Conservation (phyloP, 1,284 basidiomycete species). For the Salmacisia buchloeana region DNA sequence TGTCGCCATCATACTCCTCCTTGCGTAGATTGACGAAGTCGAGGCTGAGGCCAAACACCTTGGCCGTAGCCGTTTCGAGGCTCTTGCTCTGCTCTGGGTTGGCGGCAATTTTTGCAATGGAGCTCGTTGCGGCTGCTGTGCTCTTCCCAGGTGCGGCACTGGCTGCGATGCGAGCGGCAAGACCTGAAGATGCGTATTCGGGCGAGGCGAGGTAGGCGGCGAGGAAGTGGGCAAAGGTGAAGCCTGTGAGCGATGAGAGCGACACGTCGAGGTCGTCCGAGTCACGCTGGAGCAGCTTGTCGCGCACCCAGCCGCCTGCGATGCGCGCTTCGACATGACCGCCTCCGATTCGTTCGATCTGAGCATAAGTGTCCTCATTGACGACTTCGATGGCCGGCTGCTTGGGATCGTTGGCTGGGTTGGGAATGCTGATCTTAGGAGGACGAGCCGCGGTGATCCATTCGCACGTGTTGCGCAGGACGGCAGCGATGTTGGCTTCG, state of each 20-base stretch:
- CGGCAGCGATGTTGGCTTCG: neutral
- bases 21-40: constrained; percentile 95
- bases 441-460: neutral
- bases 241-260: constrained; percentile 76
- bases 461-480: constrained; percentile 1
- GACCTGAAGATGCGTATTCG: constrained; percentile 56
- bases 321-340: constrained; percentile 31
- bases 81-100: constrained; percentile 98
- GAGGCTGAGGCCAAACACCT: constrained; percentile 73
- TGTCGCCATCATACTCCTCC: constrained; percentile 74
- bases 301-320: constrained; percentile 93
- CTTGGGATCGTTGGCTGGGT: neutral
- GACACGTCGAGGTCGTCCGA: constrained; percentile 95
- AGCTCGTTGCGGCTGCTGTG: constrained; percentile 13
- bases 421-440: neutral
- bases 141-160: neutral
- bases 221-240: constrained; percentile 78
- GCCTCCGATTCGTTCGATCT: neutral
- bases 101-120: constrained; percentile 71
- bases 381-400: neutral
- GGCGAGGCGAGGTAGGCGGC: constrained; percentile 59
- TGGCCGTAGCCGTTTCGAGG: constrained; percentile 89
- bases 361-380: neutral
- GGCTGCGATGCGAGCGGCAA: constrained; percentile 9
- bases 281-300: constrained; percentile 82